Percentiles rank a stretch among this genome's conserved stretches.
These are phyloP conservation scores for Penicillium sp. DNA, from an alignment of 2,329 filamentous ascomycete genomes.

Conservation along the genomic window DNA sequence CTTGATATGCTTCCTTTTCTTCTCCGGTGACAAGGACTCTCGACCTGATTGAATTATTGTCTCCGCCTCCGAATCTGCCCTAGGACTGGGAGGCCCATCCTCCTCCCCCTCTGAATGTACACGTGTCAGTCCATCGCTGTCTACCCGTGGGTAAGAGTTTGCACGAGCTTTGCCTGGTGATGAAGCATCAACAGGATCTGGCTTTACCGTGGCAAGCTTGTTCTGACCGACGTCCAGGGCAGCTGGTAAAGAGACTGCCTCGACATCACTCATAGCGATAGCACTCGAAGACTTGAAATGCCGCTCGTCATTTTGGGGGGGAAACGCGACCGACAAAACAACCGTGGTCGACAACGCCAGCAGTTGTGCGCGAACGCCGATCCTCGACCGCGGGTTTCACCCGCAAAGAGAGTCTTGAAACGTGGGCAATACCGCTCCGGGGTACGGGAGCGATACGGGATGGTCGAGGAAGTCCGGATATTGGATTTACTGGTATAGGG, in stretches of 20 bases:
- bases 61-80: conserved; percentile 43
- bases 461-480: background rate
- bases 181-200: conserved; percentile 22
- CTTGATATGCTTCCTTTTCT: conserved; percentile 36
- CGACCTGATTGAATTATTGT: conserved; percentile 43
- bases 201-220: conserved; percentile 26
- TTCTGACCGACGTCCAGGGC: conserved; percentile 29
- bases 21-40: conserved; percentile 40
- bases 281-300: conserved; percentile 32
- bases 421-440: conserved; percentile 8
- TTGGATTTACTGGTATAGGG: conserved; percentile 2
- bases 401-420: conserved; percentile 7
- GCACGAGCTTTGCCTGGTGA: conserved; percentile 17
- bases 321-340: conserved; percentile 28
- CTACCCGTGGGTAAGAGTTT: conserved; percentile 13
- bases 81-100: conserved; percentile 33
- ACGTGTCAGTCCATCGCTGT: conserved; percentile 19
- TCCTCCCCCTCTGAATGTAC: conserved; percentile 23
- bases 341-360: conserved; percentile 29
- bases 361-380: conserved; percentile 28
- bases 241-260: conserved; percentile 34
- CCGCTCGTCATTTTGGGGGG: conserved; percentile 40
- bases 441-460: conserved; percentile 4
- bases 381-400: conserved; percentile 22
- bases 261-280: conserved; percentile 44